These are phyloP conservation scores for Aspergillus fumigatus DNA, from an alignment of 2,329 filamentous ascomycete species.

Conservation along the genomic window DNA sequence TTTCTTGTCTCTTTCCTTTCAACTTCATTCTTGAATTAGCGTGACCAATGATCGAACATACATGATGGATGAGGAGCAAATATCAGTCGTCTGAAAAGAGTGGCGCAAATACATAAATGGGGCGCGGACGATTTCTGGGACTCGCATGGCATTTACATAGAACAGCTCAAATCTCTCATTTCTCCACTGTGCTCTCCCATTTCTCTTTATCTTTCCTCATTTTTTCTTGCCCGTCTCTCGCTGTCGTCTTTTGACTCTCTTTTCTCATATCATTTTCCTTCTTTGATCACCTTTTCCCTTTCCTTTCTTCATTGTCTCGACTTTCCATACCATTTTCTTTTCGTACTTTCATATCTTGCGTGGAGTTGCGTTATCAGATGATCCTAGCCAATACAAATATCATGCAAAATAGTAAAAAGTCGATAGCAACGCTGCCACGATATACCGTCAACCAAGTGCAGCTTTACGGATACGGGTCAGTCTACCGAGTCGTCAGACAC, in stretches of 20 bases:
- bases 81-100: constrained; percentile 27
- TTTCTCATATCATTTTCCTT: constrained; percentile 4
- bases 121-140: constrained; percentile 35
- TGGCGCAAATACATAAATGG: constrained; percentile 37
- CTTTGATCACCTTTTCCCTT: constrained; percentile 4
- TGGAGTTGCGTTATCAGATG: constrained; percentile 25
- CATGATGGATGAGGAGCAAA: constrained; percentile 36
- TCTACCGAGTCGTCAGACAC: too few relatives aligned
- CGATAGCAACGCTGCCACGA: constrained; percentile 3
- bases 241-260: constrained; percentile 18
- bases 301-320: constrained; percentile 13
- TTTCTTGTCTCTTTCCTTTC: constrained; percentile 6
- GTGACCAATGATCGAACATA: constrained; percentile 40
- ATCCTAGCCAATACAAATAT: constrained; percentile 31
- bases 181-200: constrained; percentile 23
- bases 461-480: too few relatives aligned
- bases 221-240: constrained; percentile 15
- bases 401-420: constrained; percentile 21
- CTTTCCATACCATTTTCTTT: constrained; percentile 24
- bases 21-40: constrained; percentile 36
- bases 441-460: too few relatives aligned
- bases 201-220: neutral
- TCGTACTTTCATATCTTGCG: constrained; percentile 31
- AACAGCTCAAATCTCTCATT: constrained; percentile 28
- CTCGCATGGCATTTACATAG: constrained; percentile 38